Evolutionary conservation across 2,329 filamentous ascomycete species (phyloP), one percentile per base, ranked within the genome.

Genomic region (Cadophora luteo-olivacea): DNA sequence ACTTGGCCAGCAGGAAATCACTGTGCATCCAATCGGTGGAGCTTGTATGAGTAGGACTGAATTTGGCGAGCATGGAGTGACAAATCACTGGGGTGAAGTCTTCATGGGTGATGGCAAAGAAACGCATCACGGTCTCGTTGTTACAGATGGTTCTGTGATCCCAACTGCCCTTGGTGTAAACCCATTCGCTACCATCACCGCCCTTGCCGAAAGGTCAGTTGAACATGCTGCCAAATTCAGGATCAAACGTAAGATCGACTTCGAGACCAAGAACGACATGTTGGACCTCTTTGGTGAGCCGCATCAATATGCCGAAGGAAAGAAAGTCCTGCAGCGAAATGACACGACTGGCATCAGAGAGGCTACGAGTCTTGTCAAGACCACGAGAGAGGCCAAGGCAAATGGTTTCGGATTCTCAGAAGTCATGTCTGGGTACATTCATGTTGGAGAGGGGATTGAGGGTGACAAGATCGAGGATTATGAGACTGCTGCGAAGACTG

Each of bases 141-240:
- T 90, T 36, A 86, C 85, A 0, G 90, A 92, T 74, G 89, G 81
- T 9, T 82, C 89, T 2, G 79, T 87, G 0, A 84, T 92, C 19
- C 89, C 90, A 0, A 84, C 85, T 8, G 85, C 89, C 0, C 80
- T 92, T 1, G 81, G 89, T 16, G 87, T 88, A 3, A 92, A 92
- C 73, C 89, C 90, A 0, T 84, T 91, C 64, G 90, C 89, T 1
- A 92, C 89, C 0, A 92, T 92, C 71, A 85, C 89, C 0, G 89
- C 90, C 2, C 82, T 92, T 24, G 89, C 90, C 0, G 90, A 92
- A 78, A 82, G 90, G 11, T 86, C 86, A 0, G 83, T 91, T 7
- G 84, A 87, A 63, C 76, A 82, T 6, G 85, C 85, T 62, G 81
- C 84, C 1, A 71, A 78, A 63, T 78, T 79, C 9, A 74, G 80